A percentile compares a stretch with the other conserved stretches of the same genome.
These are phyloP conservation scores for Leucocoprinus birnbaumii DNA, from an alignment of 768 basidiomycete genomes.

Conservation along the genomic window DNA sequence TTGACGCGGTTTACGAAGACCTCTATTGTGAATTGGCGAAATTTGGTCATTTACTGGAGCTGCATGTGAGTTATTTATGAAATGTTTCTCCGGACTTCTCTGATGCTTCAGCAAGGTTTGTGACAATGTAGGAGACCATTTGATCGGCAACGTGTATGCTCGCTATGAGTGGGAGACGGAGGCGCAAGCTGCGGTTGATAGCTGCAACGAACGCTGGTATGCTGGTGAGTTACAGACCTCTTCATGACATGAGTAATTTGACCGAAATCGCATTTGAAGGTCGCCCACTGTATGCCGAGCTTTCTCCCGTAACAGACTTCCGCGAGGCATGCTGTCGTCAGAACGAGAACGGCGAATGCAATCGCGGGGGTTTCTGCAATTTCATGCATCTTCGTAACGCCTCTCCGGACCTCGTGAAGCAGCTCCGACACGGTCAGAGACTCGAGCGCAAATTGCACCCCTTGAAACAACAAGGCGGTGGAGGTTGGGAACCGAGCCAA, in stretches of 20 bases:
- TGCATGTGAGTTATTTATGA: conserved; percentile 64
- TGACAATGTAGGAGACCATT: conserved; percentile 99
- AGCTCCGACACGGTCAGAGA: conserved; percentile 79
- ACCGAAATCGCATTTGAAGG: conserved; percentile 42
- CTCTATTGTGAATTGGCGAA: conserved; percentile 92
- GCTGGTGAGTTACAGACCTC: conserved; percentile 60
- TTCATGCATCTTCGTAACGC: conserved; percentile 96
- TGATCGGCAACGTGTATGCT: conserved; percentile 97
- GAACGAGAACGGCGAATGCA: conserved; percentile 98
- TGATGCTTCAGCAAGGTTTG: conserved; percentile 59
- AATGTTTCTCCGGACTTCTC: conserved; percentile 3
- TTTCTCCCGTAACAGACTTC: conserved; percentile 98
- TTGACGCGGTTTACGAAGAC: conserved; percentile 94
- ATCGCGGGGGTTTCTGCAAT: conserved; percentile 97
- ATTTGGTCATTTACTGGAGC: conserved; percentile 92
- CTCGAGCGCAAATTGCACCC: conserved; percentile 79
- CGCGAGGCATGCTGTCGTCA: conserved; percentile 98
- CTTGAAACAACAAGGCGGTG: conserved; percentile 56
- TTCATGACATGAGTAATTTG: conserved; percentile 3
- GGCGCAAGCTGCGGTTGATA: conserved; percentile 90
- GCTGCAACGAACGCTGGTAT: conserved; percentile 96
- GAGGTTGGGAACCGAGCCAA: conserved; percentile 82
- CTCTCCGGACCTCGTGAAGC: conserved; percentile 77
- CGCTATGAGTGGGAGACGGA: conserved; percentile 99
- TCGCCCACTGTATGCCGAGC: conserved; percentile 92